Evolutionary conservation across 805 yeast species (phyloP).

Genomic region (Blastobotrys robertii): DNA sequence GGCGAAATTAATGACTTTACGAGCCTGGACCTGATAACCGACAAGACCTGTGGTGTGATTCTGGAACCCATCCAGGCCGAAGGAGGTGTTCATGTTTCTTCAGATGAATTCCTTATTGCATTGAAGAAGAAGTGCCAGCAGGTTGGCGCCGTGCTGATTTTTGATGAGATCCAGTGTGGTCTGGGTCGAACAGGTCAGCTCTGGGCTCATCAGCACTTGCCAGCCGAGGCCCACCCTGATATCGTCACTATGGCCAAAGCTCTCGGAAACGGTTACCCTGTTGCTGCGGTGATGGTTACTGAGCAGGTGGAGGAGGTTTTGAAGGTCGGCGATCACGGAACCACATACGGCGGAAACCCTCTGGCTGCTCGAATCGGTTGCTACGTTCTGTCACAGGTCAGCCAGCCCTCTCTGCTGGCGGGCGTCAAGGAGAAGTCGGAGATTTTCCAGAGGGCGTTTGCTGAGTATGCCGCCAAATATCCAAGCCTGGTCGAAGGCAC

Average conservation of each 20-base stretch:
- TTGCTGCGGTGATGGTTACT: slow-evolving; percentile 85
- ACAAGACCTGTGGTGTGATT: slow-evolving; percentile 79
- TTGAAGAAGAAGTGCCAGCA: slow-evolving; percentile 59
- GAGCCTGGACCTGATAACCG: slow-evolving; percentile 50
- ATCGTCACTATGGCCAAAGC: slow-evolving; percentile 93
- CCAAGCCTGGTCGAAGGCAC: slow-evolving; percentile 49
- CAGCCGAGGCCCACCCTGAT: slow-evolving; percentile 84
- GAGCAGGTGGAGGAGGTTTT: slow-evolving; percentile 65
- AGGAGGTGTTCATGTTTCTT: slow-evolving; percentile 78
- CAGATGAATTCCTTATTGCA: slow-evolving; percentile 51
- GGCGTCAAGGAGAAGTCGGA: slow-evolving; percentile 54
- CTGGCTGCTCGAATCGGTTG: slow-evolving; percentile 74
- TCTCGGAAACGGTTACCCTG: slow-evolving; percentile 91
- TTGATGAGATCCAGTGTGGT: slow-evolving; percentile 96
- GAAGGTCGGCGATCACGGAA: slow-evolving; percentile 93
- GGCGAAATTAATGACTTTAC: slow-evolving; percentile 54
- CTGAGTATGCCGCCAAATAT: slow-evolving; percentile 38
- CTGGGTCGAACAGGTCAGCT: slow-evolving; percentile 84
- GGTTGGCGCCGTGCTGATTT: slow-evolving; percentile 67
- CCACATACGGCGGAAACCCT: slow-evolving; percentile 97
- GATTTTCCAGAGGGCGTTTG: slow-evolving; percentile 39
- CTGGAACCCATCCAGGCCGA: slow-evolving; percentile 98
- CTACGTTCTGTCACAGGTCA: slow-evolving; percentile 62
- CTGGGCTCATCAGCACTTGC: slow-evolving; percentile 83
- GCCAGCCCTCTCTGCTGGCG: slow-evolving; percentile 48